Conservation (phyloP, 352 stramenopile genomes). For the Aphanomyces stellatus region DNA sequence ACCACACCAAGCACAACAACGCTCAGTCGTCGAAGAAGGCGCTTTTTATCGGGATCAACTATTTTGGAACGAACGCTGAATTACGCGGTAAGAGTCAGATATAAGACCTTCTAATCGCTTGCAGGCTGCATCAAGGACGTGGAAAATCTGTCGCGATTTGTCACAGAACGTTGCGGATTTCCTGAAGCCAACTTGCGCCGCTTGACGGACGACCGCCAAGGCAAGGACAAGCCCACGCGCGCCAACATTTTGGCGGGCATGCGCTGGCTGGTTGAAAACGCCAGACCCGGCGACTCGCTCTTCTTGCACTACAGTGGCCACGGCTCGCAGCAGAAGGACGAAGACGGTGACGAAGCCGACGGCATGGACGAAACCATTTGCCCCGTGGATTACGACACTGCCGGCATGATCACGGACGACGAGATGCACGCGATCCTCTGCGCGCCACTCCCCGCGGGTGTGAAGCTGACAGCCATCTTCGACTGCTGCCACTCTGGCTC, state of each 20-base stretch:
- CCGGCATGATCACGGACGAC: constrained; percentile 37
- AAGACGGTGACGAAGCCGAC: constrained; percentile 35
- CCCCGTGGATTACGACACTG: constrained; percentile 34
- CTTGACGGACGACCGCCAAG: constrained; percentile 28
- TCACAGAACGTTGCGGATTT: constrained; percentile 16
- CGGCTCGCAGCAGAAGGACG: constrained; percentile 26
- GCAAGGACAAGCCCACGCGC: constrained; percentile 21
- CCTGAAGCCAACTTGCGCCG: constrained; percentile 24
- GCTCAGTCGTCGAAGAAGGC: constrained; percentile 12
- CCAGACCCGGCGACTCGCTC: constrained; percentile 16
- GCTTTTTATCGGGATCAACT: constrained; percentile 23
- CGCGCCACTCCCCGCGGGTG: constrained; percentile 26
- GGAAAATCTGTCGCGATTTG: constrained; percentile 13
- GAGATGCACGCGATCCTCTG: constrained; percentile 30
- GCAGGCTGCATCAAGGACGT: constrained; percentile 25
- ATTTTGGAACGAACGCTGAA: constrained; percentile 12
- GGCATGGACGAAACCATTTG: constrained; percentile 43
- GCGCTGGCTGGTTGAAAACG: constrained; percentile 22
- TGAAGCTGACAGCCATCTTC: constrained; percentile 40
- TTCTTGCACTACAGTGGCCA: constrained; percentile 31
- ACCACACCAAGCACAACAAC: constrained; percentile 14
- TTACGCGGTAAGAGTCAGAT: not conserved
- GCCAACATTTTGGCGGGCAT: constrained; percentile 30
- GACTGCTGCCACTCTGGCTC: constrained; percentile 62
- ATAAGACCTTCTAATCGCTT: not conserved